These are phyloP conservation scores for Suhomyces maxii DNA, from an alignment of 1,139 yeast species.

Conservation along the genomic window DNA sequence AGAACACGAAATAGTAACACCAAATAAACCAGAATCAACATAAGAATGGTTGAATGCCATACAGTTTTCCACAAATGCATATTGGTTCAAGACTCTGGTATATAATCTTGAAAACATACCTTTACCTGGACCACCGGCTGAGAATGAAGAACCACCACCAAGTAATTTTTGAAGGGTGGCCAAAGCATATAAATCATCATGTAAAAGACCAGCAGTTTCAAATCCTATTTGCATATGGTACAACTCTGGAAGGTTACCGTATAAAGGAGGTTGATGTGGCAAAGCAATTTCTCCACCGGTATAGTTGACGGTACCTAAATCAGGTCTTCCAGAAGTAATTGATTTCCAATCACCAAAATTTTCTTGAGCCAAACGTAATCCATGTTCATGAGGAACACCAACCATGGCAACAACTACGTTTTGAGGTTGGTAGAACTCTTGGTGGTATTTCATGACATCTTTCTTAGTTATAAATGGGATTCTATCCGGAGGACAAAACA, in stretches of 20 bases:
- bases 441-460: slow-evolving; percentile 62
- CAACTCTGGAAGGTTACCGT: slow-evolving; percentile 75
- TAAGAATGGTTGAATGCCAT: slow-evolving; percentile 87
- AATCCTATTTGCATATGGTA: slow-evolving; percentile 86
- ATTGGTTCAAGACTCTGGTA: slow-evolving; percentile 87
- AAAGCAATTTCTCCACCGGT: slow-evolving; percentile 75
- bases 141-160: slow-evolving; percentile 98
- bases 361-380: slow-evolving; percentile 61
- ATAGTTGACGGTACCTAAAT: slow-evolving; percentile 54
- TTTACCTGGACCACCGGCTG: slow-evolving; percentile 99
- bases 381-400: slow-evolving; percentile 74
- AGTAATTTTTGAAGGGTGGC: slow-evolving; percentile 87
- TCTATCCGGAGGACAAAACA: slow-evolving; percentile 75
- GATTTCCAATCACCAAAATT: slow-evolving; percentile 65
- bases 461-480: slow-evolving; percentile 55
- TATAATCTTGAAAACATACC: slow-evolving; percentile 97
- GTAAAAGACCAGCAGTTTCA: slow-evolving; percentile 81
- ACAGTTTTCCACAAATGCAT: slow-evolving; percentile 89
- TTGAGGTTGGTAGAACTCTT: slow-evolving; percentile 73
- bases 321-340: slow-evolving; percentile 29
- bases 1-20: slow-evolving; percentile 79
- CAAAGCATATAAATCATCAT: slow-evolving; percentile 86
- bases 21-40: slow-evolving; percentile 88
- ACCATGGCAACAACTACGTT: slow-evolving; percentile 84
- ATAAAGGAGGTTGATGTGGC: slow-evolving; percentile 69